Base-by-base conservation (phyloP, 2,329 filamentous ascomycete species). In the Drechslerella coelobrocha region DNA sequence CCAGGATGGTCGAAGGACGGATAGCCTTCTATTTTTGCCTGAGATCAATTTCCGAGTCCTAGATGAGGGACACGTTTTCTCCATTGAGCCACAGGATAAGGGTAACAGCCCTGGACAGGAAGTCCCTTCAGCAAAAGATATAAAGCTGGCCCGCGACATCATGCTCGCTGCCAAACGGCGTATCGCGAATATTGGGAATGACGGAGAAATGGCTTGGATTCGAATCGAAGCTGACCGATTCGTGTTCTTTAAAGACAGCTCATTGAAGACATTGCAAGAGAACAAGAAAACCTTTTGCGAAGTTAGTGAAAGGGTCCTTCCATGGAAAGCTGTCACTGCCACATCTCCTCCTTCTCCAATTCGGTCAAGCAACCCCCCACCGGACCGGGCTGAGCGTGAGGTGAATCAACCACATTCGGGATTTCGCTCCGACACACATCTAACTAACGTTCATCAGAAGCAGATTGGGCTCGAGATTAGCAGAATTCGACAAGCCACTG, bases 271-370 rank as follows among this genome's bases (percentile, higher is more conserved):
- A 24, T 43, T 68, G 5, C 23, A n/a, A 19, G 34, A 51, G 12
- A 43, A 50, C 41, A 68, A 68, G 24, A 43, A 12, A 2, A n/a
- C 54, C 9, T 68, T 59, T 31, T 24, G 52, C 4, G 55, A 26
- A 1, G 55, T 68, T 24, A 61, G 34, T 27, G 54, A 68, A 31
- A 37, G 54, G n/a, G 8, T 68, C 19, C 41, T 68, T 12, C 62
- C 62, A 6, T 68, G 62, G 62, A 34, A 50, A 7, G 14, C 39
- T 51, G 2, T 14, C 12, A 14, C 12, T 6, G 8, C 23, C 21
- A 27, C 10, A n/a, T 14, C 47, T 14, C 23, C 47, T n/a, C 7
- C 47, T 7, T 7, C 6, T 14, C 47, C 23, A 51, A 12, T 48
- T 14, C 12, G 12, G 4, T 10, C 12, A n/a, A 14, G 17, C 17